Conservation (phyloP, 106 monocot genomes). For the Dendrobium chrysotoxum region DNA sequence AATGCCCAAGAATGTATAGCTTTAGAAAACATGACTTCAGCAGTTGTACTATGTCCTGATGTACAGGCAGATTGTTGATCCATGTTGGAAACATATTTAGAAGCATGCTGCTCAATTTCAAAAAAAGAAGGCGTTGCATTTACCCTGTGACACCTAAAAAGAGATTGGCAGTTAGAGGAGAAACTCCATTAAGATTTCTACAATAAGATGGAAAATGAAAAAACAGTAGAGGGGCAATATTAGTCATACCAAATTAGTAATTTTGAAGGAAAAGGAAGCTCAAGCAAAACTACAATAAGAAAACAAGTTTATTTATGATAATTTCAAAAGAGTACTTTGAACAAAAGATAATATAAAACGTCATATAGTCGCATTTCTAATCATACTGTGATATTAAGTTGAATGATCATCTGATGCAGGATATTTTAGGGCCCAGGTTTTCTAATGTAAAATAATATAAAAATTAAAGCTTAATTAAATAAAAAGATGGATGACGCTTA, state of each 20-base stretch:
- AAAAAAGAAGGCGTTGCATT: slow-evolving; percentile 25
- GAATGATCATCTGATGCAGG: too few relatives aligned
- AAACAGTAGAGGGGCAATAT: not conserved
- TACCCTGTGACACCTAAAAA: slow-evolving; percentile 73
- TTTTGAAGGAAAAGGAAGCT: not conserved
- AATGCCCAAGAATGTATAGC: slow-evolving; percentile 72
- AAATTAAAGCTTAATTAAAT: too few relatives aligned
- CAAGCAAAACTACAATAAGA: not conserved
- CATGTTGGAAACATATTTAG: slow-evolving; percentile 14
- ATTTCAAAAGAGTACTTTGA: not conserved
- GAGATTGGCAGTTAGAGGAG: not conserved
- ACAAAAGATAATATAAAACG: not conserved
- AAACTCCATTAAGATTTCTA: not conserved
- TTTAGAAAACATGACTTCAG: slow-evolving; percentile 39
- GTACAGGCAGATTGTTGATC: slow-evolving; percentile 19
- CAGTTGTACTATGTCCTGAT: slow-evolving; percentile 1
- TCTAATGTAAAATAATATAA: too few relatives aligned
- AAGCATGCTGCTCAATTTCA: slow-evolving; percentile 10
- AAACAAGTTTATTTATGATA: not conserved
- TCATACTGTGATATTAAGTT: too few relatives aligned
- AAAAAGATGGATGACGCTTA: too few relatives aligned
- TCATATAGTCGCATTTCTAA: too few relatives aligned
- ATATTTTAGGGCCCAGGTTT: too few relatives aligned
- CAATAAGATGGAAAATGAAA: not conserved
- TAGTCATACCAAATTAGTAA: not conserved